phyloP scores from a whole-genome alignment of 2,329 filamentous ascomycete genomes.

The Pseudogymnoascus sp. region DNA sequence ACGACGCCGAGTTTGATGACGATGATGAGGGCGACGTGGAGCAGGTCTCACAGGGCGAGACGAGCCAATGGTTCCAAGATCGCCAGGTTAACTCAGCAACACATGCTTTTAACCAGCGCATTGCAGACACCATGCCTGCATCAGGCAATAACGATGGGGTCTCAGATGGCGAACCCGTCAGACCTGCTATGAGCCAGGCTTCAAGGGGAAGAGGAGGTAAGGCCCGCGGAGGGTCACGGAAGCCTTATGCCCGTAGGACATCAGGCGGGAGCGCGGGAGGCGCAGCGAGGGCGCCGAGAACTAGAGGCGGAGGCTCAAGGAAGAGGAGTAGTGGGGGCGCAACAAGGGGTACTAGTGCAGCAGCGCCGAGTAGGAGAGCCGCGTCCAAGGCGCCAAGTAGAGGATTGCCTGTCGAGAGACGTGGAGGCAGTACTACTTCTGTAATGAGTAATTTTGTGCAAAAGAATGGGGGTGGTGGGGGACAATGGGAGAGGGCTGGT shows the following conservation, averaged over 20 bases:
- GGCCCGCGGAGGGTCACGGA: background rate
- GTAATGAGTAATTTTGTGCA: constrained; percentile 9
- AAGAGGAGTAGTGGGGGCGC: background rate
- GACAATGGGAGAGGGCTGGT: background rate
- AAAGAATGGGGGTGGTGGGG: background rate
- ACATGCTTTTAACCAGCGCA: constrained; percentile 1
- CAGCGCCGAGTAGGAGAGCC: background rate
- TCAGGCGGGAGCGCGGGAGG: background rate
- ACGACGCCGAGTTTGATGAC: constrained; percentile 24
- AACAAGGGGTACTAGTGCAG: background rate
- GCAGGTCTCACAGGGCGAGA: background rate
- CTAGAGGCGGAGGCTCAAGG: background rate
- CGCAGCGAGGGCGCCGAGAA: background rate
- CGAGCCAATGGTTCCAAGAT: constrained; percentile 1
- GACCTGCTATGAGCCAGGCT: background rate
- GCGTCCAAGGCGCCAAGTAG: background rate
- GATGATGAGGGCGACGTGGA: background rate
- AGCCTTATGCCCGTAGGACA: background rate
- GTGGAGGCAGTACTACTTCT: background rate
- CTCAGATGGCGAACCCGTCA: background rate
- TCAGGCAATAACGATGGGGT: background rate
- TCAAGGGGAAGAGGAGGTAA: background rate
- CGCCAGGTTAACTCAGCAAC: background rate
- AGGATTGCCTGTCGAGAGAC: background rate
- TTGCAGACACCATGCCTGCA: background rate